Evolutionary conservation across 495 filamentous ascomycete species (phyloP).

Genomic region (Haplographium delicatum): DNA sequence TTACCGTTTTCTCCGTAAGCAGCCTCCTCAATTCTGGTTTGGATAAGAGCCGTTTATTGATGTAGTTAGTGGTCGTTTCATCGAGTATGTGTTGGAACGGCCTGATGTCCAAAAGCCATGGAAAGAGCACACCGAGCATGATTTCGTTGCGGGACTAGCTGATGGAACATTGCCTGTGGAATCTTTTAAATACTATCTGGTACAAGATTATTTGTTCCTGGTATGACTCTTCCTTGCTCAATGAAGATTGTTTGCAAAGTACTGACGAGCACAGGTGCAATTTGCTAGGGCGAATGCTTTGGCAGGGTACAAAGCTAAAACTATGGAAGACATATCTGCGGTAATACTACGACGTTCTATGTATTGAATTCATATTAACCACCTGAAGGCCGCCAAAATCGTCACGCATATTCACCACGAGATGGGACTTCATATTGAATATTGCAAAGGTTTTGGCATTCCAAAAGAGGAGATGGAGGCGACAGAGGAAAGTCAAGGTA

Average conservation of each 20-base stretch:
- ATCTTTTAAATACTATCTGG: constrained; percentile 76
- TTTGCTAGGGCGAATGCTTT: constrained; percentile 82
- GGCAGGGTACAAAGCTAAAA: constrained; percentile 73
- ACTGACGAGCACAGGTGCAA: constrained; percentile 53
- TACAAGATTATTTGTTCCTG: constrained; percentile 87
- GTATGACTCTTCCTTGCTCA: constrained; percentile 36
- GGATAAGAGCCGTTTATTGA: neutral
- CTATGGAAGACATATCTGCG: constrained; percentile 64
- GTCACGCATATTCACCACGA: constrained; percentile 73
- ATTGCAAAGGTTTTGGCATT: constrained; percentile 77
- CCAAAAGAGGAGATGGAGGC: constrained; percentile 66
- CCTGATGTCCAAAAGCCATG: constrained; percentile 66
- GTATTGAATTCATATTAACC: constrained; percentile 2
- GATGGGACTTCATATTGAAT: constrained; percentile 72
- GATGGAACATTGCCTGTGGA: constrained; percentile 65
- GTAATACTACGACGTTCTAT: constrained; percentile 33
- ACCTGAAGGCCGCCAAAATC: constrained; percentile 67
- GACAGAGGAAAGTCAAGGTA: constrained; percentile 69
- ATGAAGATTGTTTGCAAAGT: neutral
- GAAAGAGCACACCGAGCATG: constrained; percentile 69
- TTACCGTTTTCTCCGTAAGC: constrained; percentile 79
- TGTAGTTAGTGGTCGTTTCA: constrained; percentile 60
- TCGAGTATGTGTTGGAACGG: constrained; percentile 78
- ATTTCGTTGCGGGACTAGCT: constrained; percentile 73
- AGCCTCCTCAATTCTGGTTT: constrained; percentile 12